Percentiles rank a stretch among this genome's conserved stretches.
phyloP scores from a whole-genome alignment of 2,329 filamentous ascomycete species.

The Tetracladium maxilliforme region DNA sequence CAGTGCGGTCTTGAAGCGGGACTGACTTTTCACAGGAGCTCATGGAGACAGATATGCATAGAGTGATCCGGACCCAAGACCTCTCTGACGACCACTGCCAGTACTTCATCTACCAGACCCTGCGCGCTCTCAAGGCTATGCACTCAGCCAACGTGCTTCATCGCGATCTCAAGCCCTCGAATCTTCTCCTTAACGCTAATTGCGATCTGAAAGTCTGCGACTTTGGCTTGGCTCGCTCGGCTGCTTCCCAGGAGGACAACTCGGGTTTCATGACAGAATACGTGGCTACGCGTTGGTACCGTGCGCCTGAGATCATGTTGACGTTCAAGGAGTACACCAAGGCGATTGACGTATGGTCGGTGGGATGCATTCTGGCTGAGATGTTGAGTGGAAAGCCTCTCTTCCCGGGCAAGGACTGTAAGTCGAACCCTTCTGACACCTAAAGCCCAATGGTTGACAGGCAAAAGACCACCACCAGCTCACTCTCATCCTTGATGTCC shows the following conservation, averaged over 20 bases:
- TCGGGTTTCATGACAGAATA: slow-evolving; percentile 99
- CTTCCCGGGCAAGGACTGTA: slow-evolving; percentile 97
- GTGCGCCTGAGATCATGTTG: slow-evolving; percentile 98
- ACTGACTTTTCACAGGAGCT: slow-evolving; percentile 48
- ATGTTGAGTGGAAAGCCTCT: slow-evolving; percentile 98
- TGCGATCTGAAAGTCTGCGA: slow-evolving; percentile 99
- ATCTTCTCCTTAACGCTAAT: slow-evolving; percentile 92
- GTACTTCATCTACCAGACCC: slow-evolving; percentile 99
- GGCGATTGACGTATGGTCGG: slow-evolving; percentile 98
- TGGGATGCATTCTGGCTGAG: slow-evolving; percentile 94
- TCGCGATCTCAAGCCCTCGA: slow-evolving; percentile 93
- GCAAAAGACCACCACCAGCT: slow-evolving; percentile 83
- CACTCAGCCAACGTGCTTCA: slow-evolving; percentile 97
- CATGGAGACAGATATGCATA: slow-evolving; percentile 99
- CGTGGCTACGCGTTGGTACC: slow-evolving; percentile 96
- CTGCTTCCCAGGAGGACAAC: slow-evolving; percentile 95
- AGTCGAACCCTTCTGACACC: slow-evolving; percentile 19
- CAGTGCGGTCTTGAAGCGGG: slow-evolving; percentile 3
- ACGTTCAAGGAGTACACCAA: slow-evolving; percentile 99
- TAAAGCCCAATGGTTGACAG: no score
- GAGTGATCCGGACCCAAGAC: slow-evolving; percentile 96
- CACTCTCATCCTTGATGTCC: slow-evolving; percentile 90
- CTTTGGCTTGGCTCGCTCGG: slow-evolving; percentile 89
- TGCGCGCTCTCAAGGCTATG: slow-evolving; percentile 96
- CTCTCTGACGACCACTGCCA: slow-evolving; percentile 98